Conservation (phyloP, 2,329 filamentous ascomycete species). For the Arthrobotrys megalospora region DNA sequence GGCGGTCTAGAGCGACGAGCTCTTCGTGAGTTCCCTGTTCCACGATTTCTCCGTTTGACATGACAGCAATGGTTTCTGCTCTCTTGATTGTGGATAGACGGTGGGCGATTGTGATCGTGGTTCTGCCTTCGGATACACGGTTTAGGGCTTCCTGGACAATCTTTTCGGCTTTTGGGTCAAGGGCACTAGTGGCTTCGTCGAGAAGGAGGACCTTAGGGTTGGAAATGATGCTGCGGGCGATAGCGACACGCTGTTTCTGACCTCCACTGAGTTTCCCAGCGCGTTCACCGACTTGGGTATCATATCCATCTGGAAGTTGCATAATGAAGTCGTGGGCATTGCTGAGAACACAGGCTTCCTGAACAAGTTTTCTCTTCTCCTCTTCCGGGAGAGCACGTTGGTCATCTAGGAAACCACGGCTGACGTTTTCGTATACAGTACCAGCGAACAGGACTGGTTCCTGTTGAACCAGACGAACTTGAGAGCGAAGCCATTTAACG, state of each 20-base stretch:
- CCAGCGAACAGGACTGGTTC: constrained; percentile 79
- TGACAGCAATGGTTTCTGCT: constrained; percentile 83
- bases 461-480: constrained; percentile 78
- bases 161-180: constrained; percentile 73
- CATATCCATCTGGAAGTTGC: constrained; percentile 77
- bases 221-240: constrained; percentile 79
- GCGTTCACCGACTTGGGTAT: constrained; percentile 81
- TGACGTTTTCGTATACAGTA: constrained; percentile 76
- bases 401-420: constrained; percentile 72
- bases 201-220: constrained; percentile 78
- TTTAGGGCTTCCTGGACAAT: constrained; percentile 74
- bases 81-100: constrained; percentile 81
- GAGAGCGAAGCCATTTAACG: constrained; percentile 74
- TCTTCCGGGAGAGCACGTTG: constrained; percentile 69
- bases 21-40: constrained; percentile 83
- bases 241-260: constrained; percentile 85
- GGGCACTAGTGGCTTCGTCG: constrained; percentile 82
- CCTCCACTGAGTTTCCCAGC: constrained; percentile 86
- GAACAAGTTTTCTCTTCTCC: constrained; percentile 74
- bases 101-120: constrained; percentile 84
- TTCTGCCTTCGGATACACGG: constrained; percentile 75
- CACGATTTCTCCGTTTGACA: constrained; percentile 79
- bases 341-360: constrained; percentile 76
- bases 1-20: constrained; percentile 75
- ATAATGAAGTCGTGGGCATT: constrained; percentile 80